A percentile compares a stretch with the other conserved stretches of the same genome.
Conservation (phyloP, 495 filamentous ascomycete genomes). For the Staphylotrichum longicolle region DNA sequence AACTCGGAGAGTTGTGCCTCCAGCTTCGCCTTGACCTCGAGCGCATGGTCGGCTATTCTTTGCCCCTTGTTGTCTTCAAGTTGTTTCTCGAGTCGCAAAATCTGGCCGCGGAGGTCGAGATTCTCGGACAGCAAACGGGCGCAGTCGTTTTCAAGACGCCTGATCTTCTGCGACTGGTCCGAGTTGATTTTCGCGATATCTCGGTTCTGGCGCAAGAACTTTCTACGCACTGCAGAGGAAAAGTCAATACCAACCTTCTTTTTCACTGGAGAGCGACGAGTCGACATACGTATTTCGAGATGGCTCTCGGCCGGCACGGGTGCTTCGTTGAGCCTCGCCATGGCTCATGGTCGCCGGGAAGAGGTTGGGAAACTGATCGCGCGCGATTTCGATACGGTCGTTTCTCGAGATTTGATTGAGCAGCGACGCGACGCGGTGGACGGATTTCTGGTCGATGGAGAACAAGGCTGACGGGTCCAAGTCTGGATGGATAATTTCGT, state of each 20-base stretch:
- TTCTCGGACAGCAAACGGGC: conserved; percentile 84
- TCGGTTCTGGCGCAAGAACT: conserved; percentile 88
- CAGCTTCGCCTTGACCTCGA: conserved; percentile 65
- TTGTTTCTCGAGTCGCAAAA: conserved; percentile 70
- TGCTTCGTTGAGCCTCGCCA: conserved; percentile 92
- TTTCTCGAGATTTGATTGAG: neutral
- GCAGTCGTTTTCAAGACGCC: conserved; percentile 78
- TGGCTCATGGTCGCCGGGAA: conserved; percentile 42
- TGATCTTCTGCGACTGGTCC: conserved; percentile 84
- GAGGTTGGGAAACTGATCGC: neutral
- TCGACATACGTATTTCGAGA: conserved; percentile 72
- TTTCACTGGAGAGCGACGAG: neutral
- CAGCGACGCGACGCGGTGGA: conserved; percentile 9
- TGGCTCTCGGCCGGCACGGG: conserved; percentile 62
- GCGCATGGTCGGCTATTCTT: conserved; percentile 59
- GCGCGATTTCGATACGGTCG: neutral
- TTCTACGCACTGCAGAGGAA: conserved; percentile 64
- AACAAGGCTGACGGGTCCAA: neutral
- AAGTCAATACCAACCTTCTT: conserved; percentile 17
- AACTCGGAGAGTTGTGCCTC: conserved; percentile 69
- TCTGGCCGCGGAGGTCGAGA: conserved; percentile 73
- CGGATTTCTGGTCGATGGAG: neutral
- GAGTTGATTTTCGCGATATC: conserved; percentile 92
- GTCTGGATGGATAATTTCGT: conserved; percentile 26
- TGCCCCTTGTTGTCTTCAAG: conserved; percentile 49